These are phyloP conservation scores for Diaporthe velutina DNA, from an alignment of 2,329 filamentous ascomycete species.

Conservation along the genomic window DNA sequence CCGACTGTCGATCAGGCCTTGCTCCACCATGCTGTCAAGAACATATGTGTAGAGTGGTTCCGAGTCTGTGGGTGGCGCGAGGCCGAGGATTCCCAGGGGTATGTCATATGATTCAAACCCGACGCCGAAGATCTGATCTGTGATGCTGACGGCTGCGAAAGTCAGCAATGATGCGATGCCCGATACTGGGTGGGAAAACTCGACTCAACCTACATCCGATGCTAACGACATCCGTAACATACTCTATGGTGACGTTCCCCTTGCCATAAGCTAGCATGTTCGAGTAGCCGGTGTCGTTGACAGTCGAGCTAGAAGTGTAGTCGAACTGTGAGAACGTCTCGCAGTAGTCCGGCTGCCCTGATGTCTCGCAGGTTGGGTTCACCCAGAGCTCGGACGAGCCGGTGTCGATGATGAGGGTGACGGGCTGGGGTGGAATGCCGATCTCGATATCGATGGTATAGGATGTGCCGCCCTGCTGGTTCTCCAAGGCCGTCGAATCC, in stretches of 20 bases:
- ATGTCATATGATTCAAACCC: slow-evolving; percentile 59
- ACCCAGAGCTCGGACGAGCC: slow-evolving; percentile 69
- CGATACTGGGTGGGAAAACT: neutral
- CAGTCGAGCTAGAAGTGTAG: slow-evolving; percentile 54
- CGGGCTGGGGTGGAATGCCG: slow-evolving; percentile 61
- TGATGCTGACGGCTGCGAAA: slow-evolving; percentile 51
- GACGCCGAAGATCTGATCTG: slow-evolving; percentile 64
- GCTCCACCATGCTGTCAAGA: slow-evolving; percentile 60
- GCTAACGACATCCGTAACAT: slow-evolving; percentile 60
- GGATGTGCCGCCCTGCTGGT: slow-evolving; percentile 28
- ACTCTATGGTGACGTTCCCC: slow-evolving; percentile 57
- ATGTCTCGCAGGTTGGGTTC: slow-evolving; percentile 60
- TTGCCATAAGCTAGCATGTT: slow-evolving; percentile 55
- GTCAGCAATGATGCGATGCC: neutral
- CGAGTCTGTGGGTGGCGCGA: slow-evolving; percentile 56
- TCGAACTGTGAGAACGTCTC: slow-evolving; percentile 58
- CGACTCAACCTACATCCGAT: slow-evolving; percentile 55
- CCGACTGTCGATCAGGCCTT: slow-evolving; percentile 63
- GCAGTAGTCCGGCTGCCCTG: slow-evolving; percentile 54
- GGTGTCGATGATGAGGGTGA: slow-evolving; percentile 65
- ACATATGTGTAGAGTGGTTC: slow-evolving; percentile 63
- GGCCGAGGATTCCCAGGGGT: slow-evolving; percentile 64
- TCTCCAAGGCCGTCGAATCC: slow-evolving; percentile 5
- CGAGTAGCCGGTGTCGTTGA: slow-evolving; percentile 52
- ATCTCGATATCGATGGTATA: slow-evolving; percentile 53